Percentiles rank a stretch among this genome's conserved stretches.
Evolutionary conservation across 1,139 yeast genomes (phyloP).

Genomic region (Protomyces inouyei): DNA sequence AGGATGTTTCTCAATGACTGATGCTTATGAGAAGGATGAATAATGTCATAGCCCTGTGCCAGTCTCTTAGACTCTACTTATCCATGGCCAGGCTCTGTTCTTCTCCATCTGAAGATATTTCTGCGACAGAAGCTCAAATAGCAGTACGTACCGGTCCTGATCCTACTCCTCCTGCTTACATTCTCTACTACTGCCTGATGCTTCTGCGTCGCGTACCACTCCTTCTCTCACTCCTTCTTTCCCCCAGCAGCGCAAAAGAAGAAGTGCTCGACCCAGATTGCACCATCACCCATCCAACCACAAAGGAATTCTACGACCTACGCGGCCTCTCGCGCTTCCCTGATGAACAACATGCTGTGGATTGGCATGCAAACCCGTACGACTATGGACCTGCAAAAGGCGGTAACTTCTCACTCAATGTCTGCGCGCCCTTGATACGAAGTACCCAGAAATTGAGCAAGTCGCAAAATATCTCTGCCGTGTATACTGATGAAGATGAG

Average conservation of each 20-base stretch:
- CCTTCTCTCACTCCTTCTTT: not conserved
- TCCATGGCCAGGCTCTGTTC: too few relatives aligned
- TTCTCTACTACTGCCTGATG: too few relatives aligned
- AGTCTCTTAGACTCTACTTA: too few relatives aligned
- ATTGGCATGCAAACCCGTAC: conserved; percentile 65
- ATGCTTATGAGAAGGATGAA: too few relatives aligned
- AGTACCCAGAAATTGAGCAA: conserved; percentile 43
- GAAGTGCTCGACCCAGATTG: conserved; percentile 9
- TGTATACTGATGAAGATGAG: conserved; percentile 51
- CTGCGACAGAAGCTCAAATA: too few relatives aligned
- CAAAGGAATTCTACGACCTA: conserved; percentile 28
- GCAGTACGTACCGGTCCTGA: too few relatives aligned
- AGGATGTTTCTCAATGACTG: too few relatives aligned
- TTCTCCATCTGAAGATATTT: too few relatives aligned
- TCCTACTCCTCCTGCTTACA: too few relatives aligned
- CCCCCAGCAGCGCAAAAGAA: not conserved
- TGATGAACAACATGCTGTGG: conserved; percentile 29
- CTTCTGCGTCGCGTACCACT: not conserved
- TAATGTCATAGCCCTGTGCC: too few relatives aligned
- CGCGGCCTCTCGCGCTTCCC: conserved; percentile 26
- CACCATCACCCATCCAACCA: conserved; percentile 26
- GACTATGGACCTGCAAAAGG: conserved; percentile 48
- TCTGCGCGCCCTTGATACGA: conserved; percentile 52
- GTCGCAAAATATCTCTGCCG: conserved; percentile 54
- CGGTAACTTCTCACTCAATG: conserved; percentile 69